Base-by-base conservation (phyloP, 1,284 basidiomycete species). In the Takashimella tepidaria region DNA sequence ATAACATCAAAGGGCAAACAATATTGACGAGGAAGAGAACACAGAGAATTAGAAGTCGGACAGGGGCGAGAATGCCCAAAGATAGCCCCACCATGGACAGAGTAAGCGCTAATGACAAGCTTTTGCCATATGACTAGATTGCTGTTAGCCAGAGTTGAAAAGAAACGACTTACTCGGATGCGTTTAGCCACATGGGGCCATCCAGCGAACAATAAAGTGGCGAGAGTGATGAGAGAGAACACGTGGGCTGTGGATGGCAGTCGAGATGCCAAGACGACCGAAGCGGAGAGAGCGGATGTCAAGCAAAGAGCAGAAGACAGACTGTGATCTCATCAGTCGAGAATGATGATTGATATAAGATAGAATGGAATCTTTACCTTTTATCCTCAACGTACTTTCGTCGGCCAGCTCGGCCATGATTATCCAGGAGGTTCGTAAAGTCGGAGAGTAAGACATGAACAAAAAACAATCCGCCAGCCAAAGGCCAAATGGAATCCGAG, bases 401-500 rank as follows among this genome's bases (percentile, higher is more conserved):
- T 3, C 49, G 43, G 26, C 49, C 21, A 26, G 6, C 42, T 24
- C 53, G 40, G 27, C 58, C 53, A 5, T 70, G 61, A 40, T 56
- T 59, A 58, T 70, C 74, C 19, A 60, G 56, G 0, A 70, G 70
- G 64, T 69, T 80, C 70, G 66, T 67, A 64, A 87, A 89, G 72
- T 89, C 86, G 3, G 83, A 84, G 11, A 89, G 71, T 37, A 86
- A 74, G 4, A 83, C 75, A 67, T 85, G 84, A 41, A 86, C 73
- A 41, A 79, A 73, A 63, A 88, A 84, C 27, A 91, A 78, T 59
- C 77, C 76, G 12, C 82, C 82, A 45, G 89, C 84, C 45, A 98
- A 77, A 5, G 93, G 93, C 92, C 92, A 98, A 62, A 98, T 96
- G 23, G 91, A 92, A 72, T 98, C 96, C 12, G 87, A 88, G 19